Percentiles rank a stretch among this genome's conserved stretches.
Evolutionary conservation across 441 rosid genomes (phyloP).

Genomic region (Populus hybrid): DNA sequence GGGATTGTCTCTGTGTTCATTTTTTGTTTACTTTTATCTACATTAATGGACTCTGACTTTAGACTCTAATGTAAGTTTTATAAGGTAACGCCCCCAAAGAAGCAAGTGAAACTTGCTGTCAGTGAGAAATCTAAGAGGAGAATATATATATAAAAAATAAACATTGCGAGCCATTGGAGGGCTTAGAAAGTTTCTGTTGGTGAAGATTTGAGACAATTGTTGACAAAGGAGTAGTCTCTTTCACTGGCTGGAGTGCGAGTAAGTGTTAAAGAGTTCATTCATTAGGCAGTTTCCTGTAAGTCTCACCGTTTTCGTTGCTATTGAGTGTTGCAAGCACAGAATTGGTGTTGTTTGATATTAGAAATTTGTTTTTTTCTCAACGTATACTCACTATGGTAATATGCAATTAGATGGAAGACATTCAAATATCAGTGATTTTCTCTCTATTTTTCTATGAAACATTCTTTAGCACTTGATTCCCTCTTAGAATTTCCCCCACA

Average conservation of each 20-base stretch:
- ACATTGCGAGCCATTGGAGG: background rate
- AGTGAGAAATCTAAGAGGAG: background rate
- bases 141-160: background rate
- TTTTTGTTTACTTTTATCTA: too few relatives aligned
- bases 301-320: background rate
- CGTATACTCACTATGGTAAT: too few relatives aligned
- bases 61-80: background rate
- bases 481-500: too few relatives aligned
- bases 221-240: background rate
- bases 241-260: background rate
- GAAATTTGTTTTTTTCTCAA: too few relatives aligned
- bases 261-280: constrained; percentile 4
- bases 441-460: too few relatives aligned
- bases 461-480: too few relatives aligned
- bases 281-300: constrained; percentile 3
- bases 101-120: background rate
- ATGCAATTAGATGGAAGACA: too few relatives aligned
- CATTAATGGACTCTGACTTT: background rate
- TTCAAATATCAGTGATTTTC: too few relatives aligned
- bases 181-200: background rate
- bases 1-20: background rate
- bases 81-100: background rate
- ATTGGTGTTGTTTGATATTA: too few relatives aligned
- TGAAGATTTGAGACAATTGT: background rate
- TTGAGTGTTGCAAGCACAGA: too few relatives aligned